Conservation (phyloP, 306 rosid genomes). For the Trichosanthes truncata region DNA sequence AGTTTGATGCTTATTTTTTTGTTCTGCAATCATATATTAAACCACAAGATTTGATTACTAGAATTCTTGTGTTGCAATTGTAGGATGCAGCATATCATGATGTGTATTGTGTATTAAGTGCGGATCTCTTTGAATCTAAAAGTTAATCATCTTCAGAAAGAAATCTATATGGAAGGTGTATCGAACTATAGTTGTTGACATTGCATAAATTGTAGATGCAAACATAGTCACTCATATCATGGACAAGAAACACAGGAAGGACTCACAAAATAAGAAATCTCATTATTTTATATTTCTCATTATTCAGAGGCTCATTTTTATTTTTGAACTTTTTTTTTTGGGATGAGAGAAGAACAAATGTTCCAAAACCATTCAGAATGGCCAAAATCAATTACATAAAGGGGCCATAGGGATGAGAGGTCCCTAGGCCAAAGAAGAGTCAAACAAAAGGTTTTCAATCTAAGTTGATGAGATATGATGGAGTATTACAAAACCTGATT, state of each 20-base stretch:
- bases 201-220: not conserved
- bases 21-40: constrained; percentile 5
- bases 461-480: not conserved
- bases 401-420: not conserved
- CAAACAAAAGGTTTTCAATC: not conserved
- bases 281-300: not conserved
- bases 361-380: not conserved
- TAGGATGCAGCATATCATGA: not conserved
- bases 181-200: not conserved
- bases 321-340: not conserved
- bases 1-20: not conserved
- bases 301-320: not conserved
- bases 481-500: not conserved
- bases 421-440: not conserved
- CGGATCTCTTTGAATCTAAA: not conserved
- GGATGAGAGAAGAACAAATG: not conserved
- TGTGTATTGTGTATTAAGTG: not conserved
- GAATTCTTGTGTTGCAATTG: not conserved
- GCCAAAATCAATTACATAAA: not conserved
- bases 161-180: not conserved
- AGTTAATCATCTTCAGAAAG: not conserved
- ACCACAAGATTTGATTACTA: not conserved
- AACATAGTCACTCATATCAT: not conserved
- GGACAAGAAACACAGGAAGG: not conserved
- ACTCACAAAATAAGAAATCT: not conserved